These are phyloP conservation scores for Suillus subluteus DNA, from an alignment of 768 basidiomycete genomes.

Conservation along the genomic window DNA sequence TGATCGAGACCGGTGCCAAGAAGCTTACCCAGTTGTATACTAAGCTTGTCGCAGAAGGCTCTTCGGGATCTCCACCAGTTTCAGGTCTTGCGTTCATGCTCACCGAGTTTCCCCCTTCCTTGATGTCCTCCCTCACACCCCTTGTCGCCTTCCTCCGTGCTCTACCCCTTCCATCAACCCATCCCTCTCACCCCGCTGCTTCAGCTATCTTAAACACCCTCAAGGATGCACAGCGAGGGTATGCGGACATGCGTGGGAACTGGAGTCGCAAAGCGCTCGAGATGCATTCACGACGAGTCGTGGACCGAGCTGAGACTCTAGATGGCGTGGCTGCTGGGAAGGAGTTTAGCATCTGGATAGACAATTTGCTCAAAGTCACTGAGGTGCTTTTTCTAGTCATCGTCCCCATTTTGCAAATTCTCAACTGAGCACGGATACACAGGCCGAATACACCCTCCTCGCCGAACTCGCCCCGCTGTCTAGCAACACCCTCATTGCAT, in stretches of 20 bases:
- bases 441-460: slow-evolving; percentile 74
- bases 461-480: slow-evolving; percentile 66
- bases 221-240: slow-evolving; percentile 79
- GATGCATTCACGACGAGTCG: slow-evolving; percentile 64
- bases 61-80: slow-evolving; percentile 70
- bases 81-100: slow-evolving; percentile 60
- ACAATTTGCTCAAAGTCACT: slow-evolving; percentile 62
- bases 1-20: slow-evolving; percentile 83
- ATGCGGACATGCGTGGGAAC: slow-evolving; percentile 83
- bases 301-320: slow-evolving; percentile 71
- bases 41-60: slow-evolving; percentile 86
- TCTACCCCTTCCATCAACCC: slow-evolving; percentile 75
- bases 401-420: not conserved
- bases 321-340: slow-evolving; percentile 67
- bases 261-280: slow-evolving; percentile 82
- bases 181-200: slow-evolving; percentile 82
- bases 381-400: slow-evolving; percentile 48
- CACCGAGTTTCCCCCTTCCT: slow-evolving; percentile 55
- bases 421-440: not conserved
- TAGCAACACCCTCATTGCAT: slow-evolving; percentile 49
- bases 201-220: slow-evolving; percentile 64
- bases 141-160: slow-evolving; percentile 72
- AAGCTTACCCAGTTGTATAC: slow-evolving; percentile 82
- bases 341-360: slow-evolving; percentile 76
- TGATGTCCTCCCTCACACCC: slow-evolving; percentile 59